A percentile compares a stretch with the other conserved stretches of the same genome.
phyloP scores from a whole-genome alignment of 371 early-diverging fungal species.

The Basidiobolus meristosporus region DNA sequence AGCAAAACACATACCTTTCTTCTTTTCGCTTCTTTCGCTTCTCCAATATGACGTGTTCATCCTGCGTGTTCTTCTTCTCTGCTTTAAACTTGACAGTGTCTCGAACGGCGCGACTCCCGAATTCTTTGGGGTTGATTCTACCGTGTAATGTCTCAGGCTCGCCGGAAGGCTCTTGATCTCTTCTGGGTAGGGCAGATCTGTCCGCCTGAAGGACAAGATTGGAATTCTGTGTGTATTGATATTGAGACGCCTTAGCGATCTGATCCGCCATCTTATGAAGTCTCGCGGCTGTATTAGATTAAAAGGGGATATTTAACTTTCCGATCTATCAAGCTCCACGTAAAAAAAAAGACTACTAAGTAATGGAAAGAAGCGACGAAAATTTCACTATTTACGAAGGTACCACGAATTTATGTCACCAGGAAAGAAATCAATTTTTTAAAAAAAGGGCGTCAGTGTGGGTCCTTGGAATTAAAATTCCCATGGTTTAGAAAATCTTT shows the following conservation, averaged over 20 bases:
- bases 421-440: too few species aligned
- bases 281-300: too few species aligned
- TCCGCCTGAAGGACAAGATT: conserved; percentile 85
- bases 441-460: too few species aligned
- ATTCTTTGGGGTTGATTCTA: conserved; percentile 58
- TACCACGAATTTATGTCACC: too few species aligned
- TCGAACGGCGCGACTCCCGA: conserved; percentile 67
- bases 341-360: too few species aligned
- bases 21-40: conserved; percentile 28
- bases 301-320: too few species aligned
- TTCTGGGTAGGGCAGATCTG: conserved; percentile 57
- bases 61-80: conserved; percentile 36
- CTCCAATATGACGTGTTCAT: conserved; percentile 19
- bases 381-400: too few species aligned
- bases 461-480: too few species aligned
- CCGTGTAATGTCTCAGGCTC: conserved; percentile 86
- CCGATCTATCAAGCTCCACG: too few species aligned
- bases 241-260: conserved; percentile 52
- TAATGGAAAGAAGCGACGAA: too few species aligned
- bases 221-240: conserved; percentile 82
- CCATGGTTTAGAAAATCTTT: too few species aligned
- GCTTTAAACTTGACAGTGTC: conserved; percentile 44
- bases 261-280: conserved; percentile 43
- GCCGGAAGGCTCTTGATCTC: conserved; percentile 89
- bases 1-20: conserved; percentile 13